Conservation (phyloP, 73 alveolate genomes). For the Uronychia setigera region DNA sequence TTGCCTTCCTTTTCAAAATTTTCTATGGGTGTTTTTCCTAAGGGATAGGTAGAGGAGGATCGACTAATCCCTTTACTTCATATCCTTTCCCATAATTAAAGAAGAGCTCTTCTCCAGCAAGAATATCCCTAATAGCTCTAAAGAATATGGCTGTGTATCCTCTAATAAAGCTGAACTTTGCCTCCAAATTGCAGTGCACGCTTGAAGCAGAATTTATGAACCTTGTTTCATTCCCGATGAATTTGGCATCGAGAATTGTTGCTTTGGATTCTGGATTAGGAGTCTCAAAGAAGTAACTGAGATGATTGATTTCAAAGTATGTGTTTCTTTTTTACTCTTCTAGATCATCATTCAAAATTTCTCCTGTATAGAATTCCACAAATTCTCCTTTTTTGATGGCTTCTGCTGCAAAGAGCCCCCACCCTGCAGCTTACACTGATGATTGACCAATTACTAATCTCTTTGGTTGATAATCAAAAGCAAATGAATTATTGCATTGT, state of each 20-base stretch:
- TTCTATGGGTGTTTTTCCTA: too few relatives aligned
- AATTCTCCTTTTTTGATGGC: neutral
- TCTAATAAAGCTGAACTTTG: neutral
- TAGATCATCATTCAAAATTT: neutral
- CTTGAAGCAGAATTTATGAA: neutral
- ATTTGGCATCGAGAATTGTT: neutral
- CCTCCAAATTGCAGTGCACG: neutral
- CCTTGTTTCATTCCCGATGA: neutral
- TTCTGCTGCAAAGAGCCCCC: conserved; percentile 3
- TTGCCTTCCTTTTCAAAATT: too few relatives aligned
- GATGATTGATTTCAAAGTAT: neutral
- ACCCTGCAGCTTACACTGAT: neutral
- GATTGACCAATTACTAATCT: neutral
- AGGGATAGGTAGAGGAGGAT: too few relatives aligned
- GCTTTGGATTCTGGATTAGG: neutral
- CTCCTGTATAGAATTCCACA: neutral
- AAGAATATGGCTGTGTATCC: neutral
- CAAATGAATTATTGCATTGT: neutral
- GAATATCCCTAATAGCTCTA: neutral
- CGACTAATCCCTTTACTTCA: too few relatives aligned
- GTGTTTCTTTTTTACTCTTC: neutral
- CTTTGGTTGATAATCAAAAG: neutral
- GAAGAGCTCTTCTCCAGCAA: neutral
- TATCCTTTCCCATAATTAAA: too few relatives aligned
- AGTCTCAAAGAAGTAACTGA: neutral